Evolutionary conservation across 441 rosid species (phyloP), one percentile per base, ranked within the genome.

Genomic region (Euphorbia schlechtendalii): DNA sequence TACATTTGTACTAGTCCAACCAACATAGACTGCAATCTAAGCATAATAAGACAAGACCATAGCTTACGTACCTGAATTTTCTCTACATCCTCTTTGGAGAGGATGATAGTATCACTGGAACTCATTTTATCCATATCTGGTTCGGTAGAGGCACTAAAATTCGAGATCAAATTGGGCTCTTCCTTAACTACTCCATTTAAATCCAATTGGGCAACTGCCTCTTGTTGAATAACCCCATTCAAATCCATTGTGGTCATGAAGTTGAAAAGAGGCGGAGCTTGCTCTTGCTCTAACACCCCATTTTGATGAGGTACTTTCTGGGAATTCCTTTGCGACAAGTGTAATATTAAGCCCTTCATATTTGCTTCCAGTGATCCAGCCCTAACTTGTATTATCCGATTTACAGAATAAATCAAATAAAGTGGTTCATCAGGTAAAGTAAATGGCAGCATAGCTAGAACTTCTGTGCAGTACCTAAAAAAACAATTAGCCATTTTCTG

Each of bases 391-490:
- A 88, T 79, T 65, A 96, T 80, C 78, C 97, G 89, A 79, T 92
- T 96, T 78, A 92, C 87, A 28, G 94, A 56, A 70, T 92, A 92
- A 58, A 96, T 78, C 80, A 96, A 78, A 84, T 96, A 90, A 63
- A 96, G 94, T 4, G 99, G 98, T 74, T 92, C 99, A 80, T 96
- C 99, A 14, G 95, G 98, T 48, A 77, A 66, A 56, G 99, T 83
- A 77, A 92, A 92, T 41, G 99, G 98, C 68, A 96, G 86, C 68
- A 82, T 75, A 64, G 97, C 96, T 74, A 96, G 98, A 63, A 91
- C 83, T 77, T 92, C 98, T 24, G 96, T 83, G 79, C 98, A 89
- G 73, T 89, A 89, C 93, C 99, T 96, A 86, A 53, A 24, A 71
- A 77, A 63, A 64, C 40, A 71, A 71, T 71, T 20, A 25, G 70